Evolutionary conservation across 305 asterid species (phyloP).

Genomic region (Fraxinus floribunda): DNA sequence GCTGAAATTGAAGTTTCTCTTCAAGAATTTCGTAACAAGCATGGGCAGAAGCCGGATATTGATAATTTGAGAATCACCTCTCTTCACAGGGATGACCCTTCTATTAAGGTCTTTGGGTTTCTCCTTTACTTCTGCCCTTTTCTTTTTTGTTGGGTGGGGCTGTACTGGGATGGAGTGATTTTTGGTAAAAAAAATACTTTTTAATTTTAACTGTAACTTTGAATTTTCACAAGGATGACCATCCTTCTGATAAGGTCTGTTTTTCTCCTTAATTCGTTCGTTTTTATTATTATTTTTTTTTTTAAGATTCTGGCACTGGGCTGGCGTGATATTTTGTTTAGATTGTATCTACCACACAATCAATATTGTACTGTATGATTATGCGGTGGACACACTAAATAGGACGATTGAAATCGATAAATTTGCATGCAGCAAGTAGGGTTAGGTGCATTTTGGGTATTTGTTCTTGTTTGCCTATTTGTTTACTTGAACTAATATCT

Average conservation of each 20-base stretch:
- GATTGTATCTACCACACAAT: background rate
- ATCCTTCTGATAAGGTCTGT: slow-evolving; percentile 34
- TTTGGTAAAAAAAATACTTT: background rate
- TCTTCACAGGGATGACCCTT: slow-evolving; percentile 40
- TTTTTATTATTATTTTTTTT: background rate
- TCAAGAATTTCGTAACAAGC: slow-evolving; percentile 54
- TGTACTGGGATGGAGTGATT: background rate
- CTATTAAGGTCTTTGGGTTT: slow-evolving; percentile 30
- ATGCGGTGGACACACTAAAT: background rate
- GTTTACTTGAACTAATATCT: background rate
- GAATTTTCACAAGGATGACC: slow-evolving; percentile 33
- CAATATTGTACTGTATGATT: background rate
- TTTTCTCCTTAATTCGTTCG: background rate
- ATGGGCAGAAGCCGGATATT: slow-evolving; percentile 49
- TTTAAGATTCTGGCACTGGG: background rate
- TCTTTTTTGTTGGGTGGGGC: too few relatives aligned
- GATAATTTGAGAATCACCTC: slow-evolving; percentile 45
- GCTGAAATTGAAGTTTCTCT: slow-evolving; percentile 63
- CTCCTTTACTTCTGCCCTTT: background rate
- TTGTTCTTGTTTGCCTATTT: background rate
- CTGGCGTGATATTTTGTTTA: background rate
- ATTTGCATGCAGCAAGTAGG: background rate
- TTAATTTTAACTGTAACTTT: background rate
- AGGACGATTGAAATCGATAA: background rate
- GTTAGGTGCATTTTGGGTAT: background rate